Evolutionary conservation across 2,329 filamentous ascomycete species (phyloP).

Genomic region (Metarhizium anisopliae): DNA sequence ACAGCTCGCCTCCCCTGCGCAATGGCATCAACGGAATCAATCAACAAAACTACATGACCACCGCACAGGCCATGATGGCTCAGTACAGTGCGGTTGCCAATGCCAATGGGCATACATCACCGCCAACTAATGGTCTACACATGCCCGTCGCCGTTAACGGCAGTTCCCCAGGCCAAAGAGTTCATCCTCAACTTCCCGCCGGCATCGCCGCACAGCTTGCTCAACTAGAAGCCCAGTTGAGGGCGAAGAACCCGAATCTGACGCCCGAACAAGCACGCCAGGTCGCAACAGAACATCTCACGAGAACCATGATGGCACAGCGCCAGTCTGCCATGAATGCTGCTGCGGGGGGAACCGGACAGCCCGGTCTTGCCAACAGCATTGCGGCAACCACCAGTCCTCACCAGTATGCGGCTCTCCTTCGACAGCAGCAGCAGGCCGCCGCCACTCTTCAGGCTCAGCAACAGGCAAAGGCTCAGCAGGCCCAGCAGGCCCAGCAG

Average conservation of each 20-base stretch:
- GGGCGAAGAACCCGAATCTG: slow-evolving; percentile 41
- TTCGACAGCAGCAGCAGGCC: slow-evolving; percentile 48
- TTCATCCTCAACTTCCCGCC: slow-evolving; percentile 35
- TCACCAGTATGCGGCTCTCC: slow-evolving; percentile 50
- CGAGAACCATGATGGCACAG: slow-evolving; percentile 37
- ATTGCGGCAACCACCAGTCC: slow-evolving; percentile 41
- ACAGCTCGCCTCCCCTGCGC: slow-evolving; percentile 35
- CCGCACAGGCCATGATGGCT: slow-evolving; percentile 44
- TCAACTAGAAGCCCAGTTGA: slow-evolving; percentile 42
- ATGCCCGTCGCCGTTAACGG: slow-evolving; percentile 36
- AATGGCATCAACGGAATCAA: slow-evolving; percentile 34
- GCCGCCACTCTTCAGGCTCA: slow-evolving; percentile 23
- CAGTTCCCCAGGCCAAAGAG: slow-evolving; percentile 31
- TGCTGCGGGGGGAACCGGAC: slow-evolving; percentile 39
- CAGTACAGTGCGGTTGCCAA: slow-evolving; percentile 34
- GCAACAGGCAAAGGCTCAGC: slow-evolving; percentile 19
- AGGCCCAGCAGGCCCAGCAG: slow-evolving; percentile 16
- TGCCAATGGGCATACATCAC: slow-evolving; percentile 32
- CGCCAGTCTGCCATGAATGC: slow-evolving; percentile 46
- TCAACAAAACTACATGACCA: slow-evolving; percentile 44
- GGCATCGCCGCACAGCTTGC: slow-evolving; percentile 39
- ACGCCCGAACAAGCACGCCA: slow-evolving; percentile 40
- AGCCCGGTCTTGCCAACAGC: slow-evolving; percentile 39
- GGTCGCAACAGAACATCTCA: slow-evolving; percentile 42
- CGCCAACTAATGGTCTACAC: slow-evolving; percentile 35